Percentiles rank a stretch among this genome's conserved stretches.
phyloP scores from a whole-genome alignment of 2,329 filamentous ascomycete genomes.

The Harringtonia lauricola region DNA sequence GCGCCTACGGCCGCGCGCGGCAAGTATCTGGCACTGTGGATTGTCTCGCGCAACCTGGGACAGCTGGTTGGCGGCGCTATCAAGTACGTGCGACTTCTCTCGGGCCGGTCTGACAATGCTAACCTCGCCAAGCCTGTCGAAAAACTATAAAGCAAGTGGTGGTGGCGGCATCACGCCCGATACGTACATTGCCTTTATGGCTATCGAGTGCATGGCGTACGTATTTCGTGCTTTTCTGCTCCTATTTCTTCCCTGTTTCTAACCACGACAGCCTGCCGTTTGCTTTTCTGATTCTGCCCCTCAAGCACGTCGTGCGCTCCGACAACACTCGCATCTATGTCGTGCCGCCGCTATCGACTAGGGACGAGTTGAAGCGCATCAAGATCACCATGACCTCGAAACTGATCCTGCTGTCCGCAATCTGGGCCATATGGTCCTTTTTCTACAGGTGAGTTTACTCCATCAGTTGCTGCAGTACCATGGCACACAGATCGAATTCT shows the following conservation, averaged over 20 bases:
- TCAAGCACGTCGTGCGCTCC: not conserved
- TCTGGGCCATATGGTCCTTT: constrained; percentile 5
- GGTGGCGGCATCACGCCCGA: constrained; percentile 1
- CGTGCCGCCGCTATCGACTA: not conserved
- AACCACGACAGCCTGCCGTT: not conserved
- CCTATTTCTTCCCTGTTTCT: not conserved
- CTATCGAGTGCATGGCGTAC: constrained; percentile 1
- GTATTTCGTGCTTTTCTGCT: not conserved
- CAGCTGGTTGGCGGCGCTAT: constrained; percentile 2
- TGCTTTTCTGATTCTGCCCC: constrained; percentile 1
- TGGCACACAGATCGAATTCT: too few species aligned
- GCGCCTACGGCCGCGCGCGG: constrained; percentile 1
- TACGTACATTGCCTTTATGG: constrained; percentile 4
- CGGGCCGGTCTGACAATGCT: too few species aligned
- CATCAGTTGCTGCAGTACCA: not conserved
- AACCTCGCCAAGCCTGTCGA: constrained; percentile 1
- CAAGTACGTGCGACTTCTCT: too few species aligned
- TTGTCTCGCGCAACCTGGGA: constrained; percentile 3
- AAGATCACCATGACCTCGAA: not conserved
- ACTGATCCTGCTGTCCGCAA: not conserved
- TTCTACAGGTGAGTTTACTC: not conserved
- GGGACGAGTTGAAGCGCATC: not conserved
- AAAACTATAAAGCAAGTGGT: not conserved
- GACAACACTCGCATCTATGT: constrained; percentile 1
- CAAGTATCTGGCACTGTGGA: constrained; percentile 3